Conservation (phyloP, 1,284 basidiomycete genomes). For the Schizophyllum amplum region DNA sequence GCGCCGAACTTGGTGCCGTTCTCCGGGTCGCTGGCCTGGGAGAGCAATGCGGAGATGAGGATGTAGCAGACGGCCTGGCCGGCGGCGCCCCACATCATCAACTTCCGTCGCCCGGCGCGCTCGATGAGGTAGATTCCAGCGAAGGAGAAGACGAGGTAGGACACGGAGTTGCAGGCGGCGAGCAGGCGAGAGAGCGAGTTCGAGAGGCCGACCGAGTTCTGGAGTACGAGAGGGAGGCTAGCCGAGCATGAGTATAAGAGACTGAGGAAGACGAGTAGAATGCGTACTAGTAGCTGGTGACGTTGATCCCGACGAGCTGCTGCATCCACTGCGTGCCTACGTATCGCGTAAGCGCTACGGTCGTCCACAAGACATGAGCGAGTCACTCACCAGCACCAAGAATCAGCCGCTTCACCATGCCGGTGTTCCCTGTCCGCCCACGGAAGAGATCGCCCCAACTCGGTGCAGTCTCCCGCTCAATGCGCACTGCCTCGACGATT, state of each 20-base stretch:
- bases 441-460: constrained; percentile 31
- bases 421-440: constrained; percentile 31
- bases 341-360: neutral
- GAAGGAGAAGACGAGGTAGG: constrained; percentile 38
- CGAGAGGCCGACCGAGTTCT: constrained; percentile 38
- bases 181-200: constrained; percentile 37
- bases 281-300: constrained; percentile 55
- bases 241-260: neutral
- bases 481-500: constrained; percentile 33
- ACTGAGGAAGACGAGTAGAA: neutral
- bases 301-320: constrained; percentile 64
- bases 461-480: constrained; percentile 31
- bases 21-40: constrained; percentile 31
- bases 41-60: constrained; percentile 48
- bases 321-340: constrained; percentile 64
- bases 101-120: constrained; percentile 51
- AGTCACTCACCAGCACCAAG: constrained; percentile 36
- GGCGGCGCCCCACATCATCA: constrained; percentile 63
- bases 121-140: constrained; percentile 54
- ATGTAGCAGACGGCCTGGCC: constrained; percentile 57
- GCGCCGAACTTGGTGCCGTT: constrained; percentile 28
- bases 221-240: constrained; percentile 36
- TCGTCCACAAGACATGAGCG: too few species aligned
- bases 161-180: constrained; percentile 38
- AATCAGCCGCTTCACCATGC: constrained; percentile 41